Evolutionary conservation across 169 alveolate genomes (phyloP).

Genomic region (Besnoitia besnoiti): DNA sequence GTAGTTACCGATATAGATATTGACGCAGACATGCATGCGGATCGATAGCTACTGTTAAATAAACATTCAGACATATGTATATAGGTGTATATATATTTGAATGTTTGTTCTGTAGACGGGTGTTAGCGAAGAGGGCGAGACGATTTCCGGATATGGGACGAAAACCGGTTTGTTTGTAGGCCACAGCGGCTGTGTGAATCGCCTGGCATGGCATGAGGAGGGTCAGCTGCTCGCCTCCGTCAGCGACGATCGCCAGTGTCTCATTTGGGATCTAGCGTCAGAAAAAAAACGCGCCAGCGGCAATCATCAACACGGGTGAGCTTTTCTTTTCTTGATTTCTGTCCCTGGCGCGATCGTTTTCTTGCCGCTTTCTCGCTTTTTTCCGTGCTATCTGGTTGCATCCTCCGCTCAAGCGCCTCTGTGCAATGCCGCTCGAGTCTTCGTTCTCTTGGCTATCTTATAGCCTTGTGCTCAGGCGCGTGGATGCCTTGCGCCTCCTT

Average conservation of each 20-base stretch:
- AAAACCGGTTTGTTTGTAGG: conserved; percentile 51
- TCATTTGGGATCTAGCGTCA: conserved; percentile 64
- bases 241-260: conserved; percentile 74
- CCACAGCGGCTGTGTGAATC: conserved; percentile 74
- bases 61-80: neutral
- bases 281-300: neutral
- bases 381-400: neutral
- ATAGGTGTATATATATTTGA: too few relatives aligned
- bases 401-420: neutral
- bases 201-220: conserved; percentile 74
- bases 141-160: too few relatives aligned
- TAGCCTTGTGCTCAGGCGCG: too few relatives aligned
- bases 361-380: neutral
- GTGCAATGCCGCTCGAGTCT: too few relatives aligned
- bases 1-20: neutral
- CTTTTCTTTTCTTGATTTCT: neutral
- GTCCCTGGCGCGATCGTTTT: neutral
- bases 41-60: too few relatives aligned
- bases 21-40: neutral
- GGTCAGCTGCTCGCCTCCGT: conserved; percentile 74
- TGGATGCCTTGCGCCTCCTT: too few relatives aligned
- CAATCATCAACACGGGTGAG: neutral
- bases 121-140: too few relatives aligned
- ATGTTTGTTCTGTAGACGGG: neutral
- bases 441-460: too few relatives aligned